Base-by-base conservation (phyloP, 2,329 filamentous ascomycete genomes). In the Aspergillus vadensis region DNA sequence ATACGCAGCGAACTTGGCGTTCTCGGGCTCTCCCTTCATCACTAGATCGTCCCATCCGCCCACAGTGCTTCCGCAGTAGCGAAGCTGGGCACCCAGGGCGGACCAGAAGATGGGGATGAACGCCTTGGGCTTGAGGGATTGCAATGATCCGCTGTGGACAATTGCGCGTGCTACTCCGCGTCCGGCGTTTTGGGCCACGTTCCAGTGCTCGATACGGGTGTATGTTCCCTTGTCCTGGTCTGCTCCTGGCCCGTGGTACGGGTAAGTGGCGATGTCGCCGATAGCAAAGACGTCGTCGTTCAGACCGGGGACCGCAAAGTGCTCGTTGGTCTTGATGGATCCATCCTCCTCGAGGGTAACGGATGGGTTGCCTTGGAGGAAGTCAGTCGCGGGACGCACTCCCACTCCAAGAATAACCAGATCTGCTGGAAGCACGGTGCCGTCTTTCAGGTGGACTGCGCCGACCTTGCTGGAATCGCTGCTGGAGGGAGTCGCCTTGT, bases 21-120 rank as follows among this genome's bases (percentile, higher is more conserved):
- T 86, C 4, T 88, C 88, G 0, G 88, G 86, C 67, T 91, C 85
- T 12, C 94, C 94, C 54, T 90, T 85, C 10, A 99, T 69, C 1
- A 98, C 83, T 4, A 97, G 72, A 68, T 96, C 92, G 72, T 99
- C 95, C 80, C 86, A 98, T 0, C 94, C 94, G 57, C 86, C 85
- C 0, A 82, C 79, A 0, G 93, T 92, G 79, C 94, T 95, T 12
- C 95, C 95, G 72, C 92, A 97, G 82, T 99, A 99, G 49, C 95
- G 86, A 69, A 99, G 78, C 79, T 99, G 95, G 5, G 88, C 85
- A 5, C 93, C 92, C 5, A 99, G 80, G 0, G 95, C 95, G 1
- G 92, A 97, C 95, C 95, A 99, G 82, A 99, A 99, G 54, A 99
- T 86, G 0, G 95, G 95, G 60, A 95, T 94, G 77, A 97, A 97